Evolutionary conservation across 2,329 filamentous ascomycete species (phyloP), one percentile per base, ranked within the genome.

Genomic region (Rutstroemia sydowiana): DNA sequence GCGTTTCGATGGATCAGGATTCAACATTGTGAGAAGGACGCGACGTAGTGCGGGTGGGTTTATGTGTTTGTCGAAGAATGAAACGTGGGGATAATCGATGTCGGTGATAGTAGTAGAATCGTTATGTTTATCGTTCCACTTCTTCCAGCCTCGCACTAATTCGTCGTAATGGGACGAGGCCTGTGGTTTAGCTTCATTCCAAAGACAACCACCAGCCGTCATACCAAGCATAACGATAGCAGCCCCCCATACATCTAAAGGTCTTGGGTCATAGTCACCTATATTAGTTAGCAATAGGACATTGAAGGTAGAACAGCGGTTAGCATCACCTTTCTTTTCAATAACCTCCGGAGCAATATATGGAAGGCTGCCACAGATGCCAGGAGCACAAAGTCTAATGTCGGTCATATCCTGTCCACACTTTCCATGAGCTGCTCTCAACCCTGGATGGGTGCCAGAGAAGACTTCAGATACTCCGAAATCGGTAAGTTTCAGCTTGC

Each of bases 401-500:
- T 84, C 81, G 26, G 76, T 77, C 80, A 91, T 88, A 58, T 84
- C 79, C 63, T 79, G 78, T 44, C 85, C 87, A 67, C 86, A 91
- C 63, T 86, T 77, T 51, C 87, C 86, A 47, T 82, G 81, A 11
- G 86, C 79, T 61, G 85, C 81, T 54, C 86, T 78, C 37, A 90
- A 71, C 28, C 88, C 89, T 0, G 88, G 89, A 67, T 95, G 88
- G 46, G 84, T 83, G 36, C 88, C 89, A 49, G 77, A 81, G 65
- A 95, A 95, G 16, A 95, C 86, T 65, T 93, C 88, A 0, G 88
- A 90, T 13, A 92, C 87, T 48, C 90, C 90, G 70, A 95, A 95
- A 67, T 95, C 90, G 45, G 88, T 90, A 54, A 95, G 91, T 71
- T 95, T 95, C 51, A 95, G 75, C 66, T 88, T 85, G 64, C 88